Evolutionary conservation across 1,284 basidiomycete genomes (phyloP).

Genomic region (Cryptococcus hybrid): DNA sequence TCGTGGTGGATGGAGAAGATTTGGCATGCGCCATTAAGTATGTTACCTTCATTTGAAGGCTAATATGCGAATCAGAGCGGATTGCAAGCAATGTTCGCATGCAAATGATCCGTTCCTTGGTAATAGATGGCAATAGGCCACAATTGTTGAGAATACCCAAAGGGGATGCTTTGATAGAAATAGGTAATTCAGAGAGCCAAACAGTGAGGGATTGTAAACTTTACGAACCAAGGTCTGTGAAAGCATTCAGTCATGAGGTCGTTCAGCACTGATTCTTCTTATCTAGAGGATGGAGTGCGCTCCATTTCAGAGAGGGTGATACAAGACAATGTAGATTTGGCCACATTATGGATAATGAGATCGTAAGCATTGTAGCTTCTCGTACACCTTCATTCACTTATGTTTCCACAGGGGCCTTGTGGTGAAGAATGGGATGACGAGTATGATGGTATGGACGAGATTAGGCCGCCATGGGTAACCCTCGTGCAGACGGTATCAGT

Average conservation of each 20-base stretch:
- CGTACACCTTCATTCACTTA: background rate
- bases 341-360: conserved; percentile 42
- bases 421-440: conserved; percentile 53
- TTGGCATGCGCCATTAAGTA: conserved; percentile 44
- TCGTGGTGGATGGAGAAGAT: conserved; percentile 41
- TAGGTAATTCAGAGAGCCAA: conserved; percentile 49
- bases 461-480: conserved; percentile 40
- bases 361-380: conserved; percentile 26
- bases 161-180: conserved; percentile 47
- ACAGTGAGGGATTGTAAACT: conserved; percentile 44
- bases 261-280: background rate
- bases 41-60: conserved; percentile 1
- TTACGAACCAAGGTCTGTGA: conserved; percentile 47
- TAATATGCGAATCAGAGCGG: conserved; percentile 34
- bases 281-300: conserved; percentile 48
- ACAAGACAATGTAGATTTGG: conserved; percentile 41
- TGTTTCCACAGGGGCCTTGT: conserved; percentile 41
- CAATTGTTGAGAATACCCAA: conserved; percentile 42
- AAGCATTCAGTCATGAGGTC: background rate
- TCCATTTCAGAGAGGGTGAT: conserved; percentile 51
- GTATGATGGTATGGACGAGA: conserved; percentile 46
- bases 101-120: conserved; percentile 38
- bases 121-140: conserved; percentile 50
- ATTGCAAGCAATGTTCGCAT: conserved; percentile 42
- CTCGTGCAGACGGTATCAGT: conserved; percentile 50